These are phyloP conservation scores for Russula sp. DNA, from an alignment of 768 basidiomycete species.

Conservation along the genomic window DNA sequence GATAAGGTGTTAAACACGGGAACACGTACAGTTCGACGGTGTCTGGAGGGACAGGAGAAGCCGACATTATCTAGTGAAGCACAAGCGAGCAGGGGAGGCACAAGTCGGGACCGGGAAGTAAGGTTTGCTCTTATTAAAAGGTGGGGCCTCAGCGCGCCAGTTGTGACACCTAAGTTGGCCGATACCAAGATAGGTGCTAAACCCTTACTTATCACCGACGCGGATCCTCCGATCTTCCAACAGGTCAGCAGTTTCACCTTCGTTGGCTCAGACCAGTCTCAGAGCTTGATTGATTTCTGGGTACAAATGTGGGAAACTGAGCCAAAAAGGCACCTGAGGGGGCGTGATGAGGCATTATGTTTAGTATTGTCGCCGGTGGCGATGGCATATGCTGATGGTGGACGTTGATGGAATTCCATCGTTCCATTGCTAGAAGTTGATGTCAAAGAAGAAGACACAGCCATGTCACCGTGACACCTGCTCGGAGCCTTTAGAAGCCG, in stretches of 20 bases:
- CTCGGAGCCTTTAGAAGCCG: neutral
- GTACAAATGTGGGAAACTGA: neutral
- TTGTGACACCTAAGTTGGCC: neutral
- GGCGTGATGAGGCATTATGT: neutral
- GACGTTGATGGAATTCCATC: neutral
- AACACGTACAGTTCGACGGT: constrained; percentile 9
- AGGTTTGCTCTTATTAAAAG: neutral
- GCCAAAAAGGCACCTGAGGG: neutral
- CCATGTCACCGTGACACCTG: neutral
- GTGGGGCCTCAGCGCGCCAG: neutral
- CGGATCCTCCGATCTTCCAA: neutral
- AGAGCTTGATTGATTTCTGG: neutral
- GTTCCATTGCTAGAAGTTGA: neutral
- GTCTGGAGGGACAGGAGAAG: neutral
- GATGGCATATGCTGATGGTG: neutral
- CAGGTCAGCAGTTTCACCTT: neutral
- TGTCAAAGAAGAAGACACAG: neutral
- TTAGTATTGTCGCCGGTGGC: neutral
- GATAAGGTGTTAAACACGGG: too few species aligned
- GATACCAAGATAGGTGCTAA: neutral
- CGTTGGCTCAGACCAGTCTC: neutral
- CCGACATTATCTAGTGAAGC: constrained; percentile 5
- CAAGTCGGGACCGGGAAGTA: neutral
- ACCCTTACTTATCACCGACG: neutral
- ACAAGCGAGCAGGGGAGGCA: neutral